Evolutionary conservation across 2,329 filamentous ascomycete species (phyloP).

Genomic region (Ophiostoma sp.): DNA sequence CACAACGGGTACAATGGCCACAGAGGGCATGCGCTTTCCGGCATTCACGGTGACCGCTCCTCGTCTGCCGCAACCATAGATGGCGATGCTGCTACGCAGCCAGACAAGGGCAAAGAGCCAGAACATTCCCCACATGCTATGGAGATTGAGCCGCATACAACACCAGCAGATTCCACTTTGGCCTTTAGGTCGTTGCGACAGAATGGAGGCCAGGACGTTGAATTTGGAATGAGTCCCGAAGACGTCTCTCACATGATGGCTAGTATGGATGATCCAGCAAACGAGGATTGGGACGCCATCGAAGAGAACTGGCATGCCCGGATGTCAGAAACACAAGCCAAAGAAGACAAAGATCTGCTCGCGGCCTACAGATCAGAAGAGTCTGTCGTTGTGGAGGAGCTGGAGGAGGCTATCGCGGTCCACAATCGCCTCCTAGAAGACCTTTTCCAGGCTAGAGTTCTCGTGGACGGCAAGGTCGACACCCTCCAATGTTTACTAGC

Average conservation of each 20-base stretch:
- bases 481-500: slow-evolving; percentile 25
- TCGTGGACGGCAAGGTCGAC: slow-evolving; percentile 22
- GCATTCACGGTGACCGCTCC: background rate
- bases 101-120: slow-evolving; percentile 3
- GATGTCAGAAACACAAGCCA: slow-evolving; percentile 23
- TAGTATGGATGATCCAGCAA: background rate
- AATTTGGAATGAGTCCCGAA: background rate
- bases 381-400: slow-evolving; percentile 32
- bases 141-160: background rate
- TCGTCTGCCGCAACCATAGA: background rate
- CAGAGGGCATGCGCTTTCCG: background rate
- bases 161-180: background rate
- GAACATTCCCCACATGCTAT: background rate
- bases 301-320: slow-evolving; percentile 33
- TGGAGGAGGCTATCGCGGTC: slow-evolving; percentile 35
- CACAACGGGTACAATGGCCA: background rate
- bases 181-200: background rate
- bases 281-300: slow-evolving; percentile 35
- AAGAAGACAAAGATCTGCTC: slow-evolving; percentile 33
- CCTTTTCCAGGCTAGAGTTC: slow-evolving; percentile 33
- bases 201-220: too few relatives aligned
- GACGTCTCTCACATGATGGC: background rate
- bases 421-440: slow-evolving; percentile 37
- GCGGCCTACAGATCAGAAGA: slow-evolving; percentile 33
- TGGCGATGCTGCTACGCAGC: background rate